Percentiles rank a stretch among this genome's conserved stretches.
Conservation (phyloP, 2,329 filamentous ascomycete species). For the Phaeosphaeria sp. region DNA sequence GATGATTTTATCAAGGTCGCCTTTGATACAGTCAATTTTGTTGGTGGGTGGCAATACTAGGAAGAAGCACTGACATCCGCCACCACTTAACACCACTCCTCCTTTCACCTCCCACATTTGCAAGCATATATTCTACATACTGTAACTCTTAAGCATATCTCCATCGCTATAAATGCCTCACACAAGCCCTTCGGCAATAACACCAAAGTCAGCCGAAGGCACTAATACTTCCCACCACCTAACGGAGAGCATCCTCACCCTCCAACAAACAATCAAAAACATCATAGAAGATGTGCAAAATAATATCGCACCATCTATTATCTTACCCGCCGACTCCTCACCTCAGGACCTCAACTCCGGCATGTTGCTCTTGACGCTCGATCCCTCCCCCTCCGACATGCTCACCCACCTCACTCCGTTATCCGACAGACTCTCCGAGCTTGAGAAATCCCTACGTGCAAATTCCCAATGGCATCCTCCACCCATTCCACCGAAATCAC, state of each 20-base stretch:
- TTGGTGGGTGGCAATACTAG: not conserved
- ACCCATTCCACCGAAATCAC: not conserved
- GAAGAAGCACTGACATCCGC: not conserved
- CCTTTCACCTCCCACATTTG: not conserved
- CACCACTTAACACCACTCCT: not conserved
- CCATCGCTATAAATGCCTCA: not conserved
- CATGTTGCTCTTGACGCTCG: slow-evolving; percentile 2
- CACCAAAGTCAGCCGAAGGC: not conserved
- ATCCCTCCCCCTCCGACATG: slow-evolving; percentile 1
- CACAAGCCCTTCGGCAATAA: not conserved
- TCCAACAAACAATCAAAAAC: slow-evolving; percentile 5
- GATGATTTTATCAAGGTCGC: not conserved
- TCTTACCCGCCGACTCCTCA: not conserved
- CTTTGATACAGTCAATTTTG: not conserved
- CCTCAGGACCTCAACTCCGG: not conserved
- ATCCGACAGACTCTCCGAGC: not conserved
- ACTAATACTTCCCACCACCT: not conserved
- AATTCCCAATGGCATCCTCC: slow-evolving; percentile 13
- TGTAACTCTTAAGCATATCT: not conserved
- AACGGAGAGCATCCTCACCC: slow-evolving; percentile 4
- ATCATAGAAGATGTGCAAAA: slow-evolving; percentile 1
- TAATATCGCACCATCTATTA: not conserved
- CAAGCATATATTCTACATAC: not conserved
- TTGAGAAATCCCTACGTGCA: slow-evolving; percentile 10
- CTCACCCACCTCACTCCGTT: slow-evolving; percentile 1